Evolutionary conservation across 73 alveolate genomes (phyloP).

Genomic region (Blepharisma stoltei): DNA sequence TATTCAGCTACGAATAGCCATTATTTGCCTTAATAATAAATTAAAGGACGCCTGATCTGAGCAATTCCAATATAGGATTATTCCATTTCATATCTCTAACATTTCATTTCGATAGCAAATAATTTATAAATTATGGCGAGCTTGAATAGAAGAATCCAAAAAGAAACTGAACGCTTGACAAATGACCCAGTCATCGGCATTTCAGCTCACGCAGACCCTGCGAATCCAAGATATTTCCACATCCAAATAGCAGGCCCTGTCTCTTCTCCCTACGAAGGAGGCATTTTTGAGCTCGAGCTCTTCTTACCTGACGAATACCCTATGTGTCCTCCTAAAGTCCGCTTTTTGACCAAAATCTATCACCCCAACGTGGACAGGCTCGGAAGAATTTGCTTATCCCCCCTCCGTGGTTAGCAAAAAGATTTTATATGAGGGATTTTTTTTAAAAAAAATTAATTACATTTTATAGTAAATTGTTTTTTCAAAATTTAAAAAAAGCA

Average conservation of each 20-base stretch:
- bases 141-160: constrained; percentile 38
- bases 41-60: too few species aligned
- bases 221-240: constrained; percentile 84
- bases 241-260: constrained; percentile 90
- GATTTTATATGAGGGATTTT: too few species aligned
- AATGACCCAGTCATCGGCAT: constrained; percentile 52
- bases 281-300: constrained; percentile 77
- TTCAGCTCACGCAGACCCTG: constrained; percentile 76
- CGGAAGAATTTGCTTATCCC: constrained; percentile 74
- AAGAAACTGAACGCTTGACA: constrained; percentile 46
- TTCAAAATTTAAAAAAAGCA: too few species aligned
- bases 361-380: constrained; percentile 90
- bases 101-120: too few species aligned
- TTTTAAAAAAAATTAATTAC: too few species aligned
- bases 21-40: too few species aligned
- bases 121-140: not conserved
- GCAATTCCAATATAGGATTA: too few species aligned
- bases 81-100: too few species aligned
- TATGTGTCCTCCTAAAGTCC: constrained; percentile 94
- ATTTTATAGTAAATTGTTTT: too few species aligned
- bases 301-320: constrained; percentile 95
- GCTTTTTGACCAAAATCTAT: constrained; percentile 88
- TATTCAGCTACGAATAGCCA: too few species aligned
- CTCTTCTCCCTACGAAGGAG: constrained; percentile 87
- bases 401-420: too few species aligned